A percentile compares a stretch with the other conserved stretches of the same genome.
Conservation (phyloP, 2,329 filamentous ascomycete genomes). For the Huntiella bhutanensis region DNA sequence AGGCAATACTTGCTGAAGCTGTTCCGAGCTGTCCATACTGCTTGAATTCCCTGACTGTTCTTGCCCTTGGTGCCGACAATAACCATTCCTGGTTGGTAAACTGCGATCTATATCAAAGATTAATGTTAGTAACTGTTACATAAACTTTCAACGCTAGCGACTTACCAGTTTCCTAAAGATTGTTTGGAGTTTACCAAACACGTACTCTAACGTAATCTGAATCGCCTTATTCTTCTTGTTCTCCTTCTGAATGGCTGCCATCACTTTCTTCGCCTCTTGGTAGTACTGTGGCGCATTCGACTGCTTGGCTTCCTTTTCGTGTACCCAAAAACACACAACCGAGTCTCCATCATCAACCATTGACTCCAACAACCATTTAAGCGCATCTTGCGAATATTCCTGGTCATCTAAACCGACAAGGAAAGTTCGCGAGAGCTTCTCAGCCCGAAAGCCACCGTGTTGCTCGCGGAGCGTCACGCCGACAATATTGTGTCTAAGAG, state of each 20-base stretch:
- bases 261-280: conserved; percentile 53
- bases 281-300: conserved; percentile 53
- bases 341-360: conserved; percentile 87
- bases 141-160: neutral
- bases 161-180: conserved; percentile 79
- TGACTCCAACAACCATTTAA: conserved; percentile 84
- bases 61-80: conserved; percentile 78
- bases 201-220: conserved; percentile 69
- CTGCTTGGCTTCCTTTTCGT: conserved; percentile 61
- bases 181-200: conserved; percentile 72
- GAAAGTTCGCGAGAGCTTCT: conserved; percentile 67
- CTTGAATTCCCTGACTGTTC: conserved; percentile 69
- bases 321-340: conserved; percentile 72
- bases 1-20: conserved; percentile 90
- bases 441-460: conserved; percentile 69
- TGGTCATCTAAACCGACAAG: conserved; percentile 84
- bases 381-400: conserved; percentile 75
- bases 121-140: neutral
- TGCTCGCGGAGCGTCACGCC: conserved; percentile 71
- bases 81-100: conserved; percentile 80
- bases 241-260: conserved; percentile 59
- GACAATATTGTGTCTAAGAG: conserved; percentile 38
- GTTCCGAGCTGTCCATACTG: conserved; percentile 56
- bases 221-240: conserved; percentile 67
- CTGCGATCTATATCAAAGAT: conserved; percentile 45